Evolutionary conservation across 1,139 yeast species (phyloP), one percentile per base, ranked within the genome.

Genomic region (Taphrina wiesneri): DNA sequence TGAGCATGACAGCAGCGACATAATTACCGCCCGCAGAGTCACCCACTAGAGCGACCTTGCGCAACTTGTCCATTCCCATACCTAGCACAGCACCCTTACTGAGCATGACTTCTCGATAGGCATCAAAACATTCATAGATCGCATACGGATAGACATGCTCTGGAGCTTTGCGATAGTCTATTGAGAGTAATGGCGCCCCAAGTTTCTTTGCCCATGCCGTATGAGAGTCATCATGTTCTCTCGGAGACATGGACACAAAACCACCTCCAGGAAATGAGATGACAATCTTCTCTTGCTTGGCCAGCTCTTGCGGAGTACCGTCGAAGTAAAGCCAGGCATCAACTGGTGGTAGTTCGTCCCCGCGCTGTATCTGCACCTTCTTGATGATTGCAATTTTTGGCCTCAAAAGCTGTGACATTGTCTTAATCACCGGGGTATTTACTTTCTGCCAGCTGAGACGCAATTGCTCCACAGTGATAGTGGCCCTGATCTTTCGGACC

Each of bases 71-170:
- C 36, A 72, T 73, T 2, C 69, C 63, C 26, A 72, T 64, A 9
- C 74, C 74, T 21, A 72, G 60, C 13, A 69, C 69, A 2, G 59
- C 66, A 2, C 74, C 74, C 26, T 65, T 65, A 5, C 73, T 71
- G 28, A 65, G 49, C 36, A 69, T 66, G 25, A 74, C 71, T 23
- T 72, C 75, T 25, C 72, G 23, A 17, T 73, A 70, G 5, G 79
- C 75, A 54, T 80, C 84, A 70, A 74, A 81, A 39, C 82, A 75
- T 70, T 82, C 85, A 26, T 82, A 78, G 1, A 82, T 78, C 45
- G 81, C 78, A 15, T 82, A 81, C 1, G 86, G 86, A 69, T 76
- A 83, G 17, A 83, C 83, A 67, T 76, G 72, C 70, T 83, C 84
- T 1, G 86, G 86, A 0, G 84, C 84, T 64, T 70, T 70, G 19